phyloP scores from a whole-genome alignment of 495 filamentous ascomycete species.

The Podospora sp. region DNA sequence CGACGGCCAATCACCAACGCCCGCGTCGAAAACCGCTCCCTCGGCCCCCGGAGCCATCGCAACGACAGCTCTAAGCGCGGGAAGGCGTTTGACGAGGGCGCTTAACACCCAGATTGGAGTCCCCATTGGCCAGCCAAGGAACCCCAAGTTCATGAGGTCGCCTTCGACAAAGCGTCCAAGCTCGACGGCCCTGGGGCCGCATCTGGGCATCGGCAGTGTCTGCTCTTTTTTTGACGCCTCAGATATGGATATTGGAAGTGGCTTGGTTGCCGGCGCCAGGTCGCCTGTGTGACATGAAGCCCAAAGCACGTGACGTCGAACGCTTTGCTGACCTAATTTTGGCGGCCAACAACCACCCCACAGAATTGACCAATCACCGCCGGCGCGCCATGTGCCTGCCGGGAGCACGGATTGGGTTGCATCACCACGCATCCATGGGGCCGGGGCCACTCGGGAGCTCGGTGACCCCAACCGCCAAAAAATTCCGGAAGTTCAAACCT shows the following conservation, averaged over 20 bases:
- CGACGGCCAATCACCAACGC: slow-evolving; percentile 24
- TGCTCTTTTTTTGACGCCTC: neutral
- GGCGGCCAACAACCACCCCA: neutral
- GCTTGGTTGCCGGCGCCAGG: neutral
- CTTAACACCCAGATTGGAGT: slow-evolving; percentile 24
- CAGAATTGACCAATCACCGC: slow-evolving; percentile 15
- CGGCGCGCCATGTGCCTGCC: neutral
- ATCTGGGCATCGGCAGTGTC: slow-evolving; percentile 16
- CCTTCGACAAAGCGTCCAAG: neutral
- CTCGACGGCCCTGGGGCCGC: neutral
- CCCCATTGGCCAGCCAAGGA: slow-evolving; percentile 29
- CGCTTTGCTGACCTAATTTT: neutral
- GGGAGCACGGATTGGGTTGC: slow-evolving; percentile 13
- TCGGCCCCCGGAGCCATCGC: slow-evolving; percentile 13
- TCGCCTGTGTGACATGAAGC: neutral
- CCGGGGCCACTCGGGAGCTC: slow-evolving; percentile 13
- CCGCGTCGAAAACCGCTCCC: neutral
- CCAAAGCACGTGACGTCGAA: neutral
- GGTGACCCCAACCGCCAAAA: slow-evolving; percentile 21
- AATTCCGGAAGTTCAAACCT: slow-evolving; percentile 5
- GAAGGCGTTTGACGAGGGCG: slow-evolving; percentile 31
- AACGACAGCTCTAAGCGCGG: slow-evolving; percentile 22
- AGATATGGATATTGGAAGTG: neutral
- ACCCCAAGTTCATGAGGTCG: slow-evolving; percentile 1
- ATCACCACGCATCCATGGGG: slow-evolving; percentile 22